Percentiles rank a stretch among this genome's conserved stretches.
phyloP scores from a whole-genome alignment of 176 grass and related monocot species.

The Metroxylon sagu region DNA sequence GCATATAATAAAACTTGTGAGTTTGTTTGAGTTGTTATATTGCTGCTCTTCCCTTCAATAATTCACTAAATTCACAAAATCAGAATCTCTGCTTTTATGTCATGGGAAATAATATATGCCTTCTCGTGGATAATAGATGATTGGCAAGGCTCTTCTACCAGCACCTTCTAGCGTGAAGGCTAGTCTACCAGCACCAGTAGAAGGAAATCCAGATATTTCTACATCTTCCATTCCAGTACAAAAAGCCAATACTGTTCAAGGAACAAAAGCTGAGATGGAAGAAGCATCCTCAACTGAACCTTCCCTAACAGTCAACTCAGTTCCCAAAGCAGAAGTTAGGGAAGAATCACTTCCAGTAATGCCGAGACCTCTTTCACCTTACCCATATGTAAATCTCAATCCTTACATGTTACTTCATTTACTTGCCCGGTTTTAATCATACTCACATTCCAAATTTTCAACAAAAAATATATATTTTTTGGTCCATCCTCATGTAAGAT shows the following conservation, averaged over 20 bases:
- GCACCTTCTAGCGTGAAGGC: conserved; percentile 30
- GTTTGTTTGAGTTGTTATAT: no score
- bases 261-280: conserved; percentile 26
- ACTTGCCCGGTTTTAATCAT: background rate
- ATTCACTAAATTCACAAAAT: no score
- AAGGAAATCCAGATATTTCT: conserved; percentile 11
- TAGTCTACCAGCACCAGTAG: conserved; percentile 37
- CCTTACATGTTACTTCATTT: background rate
- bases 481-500: background rate
- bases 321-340: conserved; percentile 25
- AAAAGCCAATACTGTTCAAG: conserved; percentile 23
- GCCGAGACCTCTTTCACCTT: conserved; percentile 59
- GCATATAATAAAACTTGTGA: no score
- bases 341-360: conserved; percentile 22
- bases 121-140: conserved; percentile 43
- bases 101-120: background rate
- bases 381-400: conserved; percentile 49
- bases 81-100: no score
- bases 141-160: conserved; percentile 76
- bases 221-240: conserved; percentile 19
- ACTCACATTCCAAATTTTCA: background rate
- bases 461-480: background rate
- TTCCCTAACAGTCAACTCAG: conserved; percentile 19
- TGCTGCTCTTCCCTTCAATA: no score
- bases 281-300: conserved; percentile 23